phyloP scores from a whole-genome alignment of 768 basidiomycete genomes.

The Termitomyces sp. region DNA sequence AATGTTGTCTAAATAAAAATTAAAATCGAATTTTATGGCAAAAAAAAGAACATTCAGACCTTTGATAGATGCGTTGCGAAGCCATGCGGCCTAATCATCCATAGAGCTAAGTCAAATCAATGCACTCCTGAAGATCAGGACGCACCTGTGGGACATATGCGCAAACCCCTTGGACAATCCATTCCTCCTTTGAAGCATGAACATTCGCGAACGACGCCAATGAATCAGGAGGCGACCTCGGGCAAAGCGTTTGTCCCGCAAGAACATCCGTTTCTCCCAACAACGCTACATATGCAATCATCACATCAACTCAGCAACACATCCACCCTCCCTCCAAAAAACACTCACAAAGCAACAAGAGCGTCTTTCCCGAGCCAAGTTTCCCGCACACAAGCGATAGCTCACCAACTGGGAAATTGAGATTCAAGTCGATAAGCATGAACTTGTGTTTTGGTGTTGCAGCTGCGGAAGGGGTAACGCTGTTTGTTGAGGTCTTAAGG shows the following conservation, averaged over 20 bases:
- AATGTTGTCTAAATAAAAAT: conserved; percentile 44
- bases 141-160: conserved; percentile 83
- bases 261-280: conserved; percentile 88
- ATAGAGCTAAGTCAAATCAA: neutral
- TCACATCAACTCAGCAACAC: conserved; percentile 1
- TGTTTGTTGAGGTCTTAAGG: conserved; percentile 23
- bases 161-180: conserved; percentile 75
- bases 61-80: conserved; percentile 67
- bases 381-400: conserved; percentile 87
- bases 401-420: conserved; percentile 77
- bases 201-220: conserved; percentile 56
- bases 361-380: conserved; percentile 85
- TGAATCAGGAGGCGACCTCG: conserved; percentile 79
- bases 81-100: conserved; percentile 48
- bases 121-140: neutral
- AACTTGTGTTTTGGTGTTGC: conserved; percentile 80
- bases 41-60: conserved; percentile 20
- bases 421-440: conserved; percentile 69
- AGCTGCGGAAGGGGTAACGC: conserved; percentile 48
- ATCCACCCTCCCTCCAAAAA: neutral
- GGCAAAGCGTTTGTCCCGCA: conserved; percentile 76
- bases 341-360: conserved; percentile 62
- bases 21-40: neutral
- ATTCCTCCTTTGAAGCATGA: conserved; percentile 48
- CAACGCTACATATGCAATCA: conserved; percentile 42